Base-by-base conservation (phyloP, 2,329 filamentous ascomycete species). In the Aquanectria penicillioides region DNA sequence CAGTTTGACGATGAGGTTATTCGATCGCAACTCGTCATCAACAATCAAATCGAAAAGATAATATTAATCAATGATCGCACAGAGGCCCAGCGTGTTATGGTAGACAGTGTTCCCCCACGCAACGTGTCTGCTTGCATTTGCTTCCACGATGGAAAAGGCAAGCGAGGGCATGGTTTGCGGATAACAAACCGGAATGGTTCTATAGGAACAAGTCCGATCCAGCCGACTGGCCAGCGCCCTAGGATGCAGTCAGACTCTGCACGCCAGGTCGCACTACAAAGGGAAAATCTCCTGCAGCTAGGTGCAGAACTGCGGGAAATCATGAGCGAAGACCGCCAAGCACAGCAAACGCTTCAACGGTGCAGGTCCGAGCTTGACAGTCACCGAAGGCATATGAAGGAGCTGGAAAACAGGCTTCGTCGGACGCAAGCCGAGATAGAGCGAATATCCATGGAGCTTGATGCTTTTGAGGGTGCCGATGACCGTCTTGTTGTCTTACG, bases 191-290 rank as follows among this genome's bases (percentile, higher is more conserved):
- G 78, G 13, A 74, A 70, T 8, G 76, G 77, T 12, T 74, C 73
- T n/a, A 78, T 75, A 36, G 74, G 73, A 73, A 83, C 57, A 59
- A 82, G 73, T 10, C 77, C 78, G 6, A 63, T 78, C 5, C 73
- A 80, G 7, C 81, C 83, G 13, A 86, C 79, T 64, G 74, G 70
- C 1, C 80, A 84, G 33, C 77, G 76, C 9, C 81, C 90, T 20
- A 87, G 93, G n/a, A 96, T 97, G 87, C 90, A 89, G 70, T 89
- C 91, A 1, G 91, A 97, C 70, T 81, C 86, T 22, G 89, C 86
- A 55, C 85, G 84, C 15, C 90, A 92, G 69, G 83, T 94, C 34
- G 71, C 73, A 6, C 75, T 83, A 12, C 80, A 83, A 38, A 77
- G 77, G 56, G 81, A 86, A 22, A 76, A 78, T 4, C 62, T 86